A percentile compares a stretch with the other conserved stretches of the same genome.
phyloP scores from a whole-genome alignment of 805 yeast genomes.

The Wickerhamiella kurtzmanii region DNA sequence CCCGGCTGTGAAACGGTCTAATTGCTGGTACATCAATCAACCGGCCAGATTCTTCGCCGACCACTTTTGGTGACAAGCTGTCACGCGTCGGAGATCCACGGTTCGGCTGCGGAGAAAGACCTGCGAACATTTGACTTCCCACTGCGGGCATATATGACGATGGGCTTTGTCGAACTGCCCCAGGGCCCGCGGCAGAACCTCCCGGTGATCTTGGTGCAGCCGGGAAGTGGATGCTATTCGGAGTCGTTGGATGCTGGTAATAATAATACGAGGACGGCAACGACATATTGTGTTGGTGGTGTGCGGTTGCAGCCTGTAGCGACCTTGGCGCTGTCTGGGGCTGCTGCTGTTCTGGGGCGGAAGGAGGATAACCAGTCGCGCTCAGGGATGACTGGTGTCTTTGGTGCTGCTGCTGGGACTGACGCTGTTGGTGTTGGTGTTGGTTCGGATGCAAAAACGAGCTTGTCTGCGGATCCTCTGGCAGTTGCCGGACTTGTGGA shows the following conservation, averaged over 20 bases:
- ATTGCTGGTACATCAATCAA: slow-evolving; percentile 1
- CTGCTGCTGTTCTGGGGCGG: neutral
- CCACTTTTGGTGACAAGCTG: neutral
- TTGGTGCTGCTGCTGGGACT: neutral
- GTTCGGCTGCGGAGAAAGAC: too few relatives aligned
- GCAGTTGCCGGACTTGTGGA: neutral
- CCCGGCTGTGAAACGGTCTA: slow-evolving; percentile 11
- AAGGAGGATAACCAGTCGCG: neutral
- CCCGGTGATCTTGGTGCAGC: slow-evolving; percentile 10
- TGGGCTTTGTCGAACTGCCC: slow-evolving; percentile 5
- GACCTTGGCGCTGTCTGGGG: neutral
- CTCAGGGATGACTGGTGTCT: too few relatives aligned
- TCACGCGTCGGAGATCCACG: neutral
- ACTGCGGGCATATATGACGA: slow-evolving; percentile 4
- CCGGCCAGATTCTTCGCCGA: neutral
- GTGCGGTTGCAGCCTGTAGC: neutral
- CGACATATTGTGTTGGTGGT: slow-evolving; percentile 2
- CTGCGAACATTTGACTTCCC: slow-evolving; percentile 12
- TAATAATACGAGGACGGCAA: neutral
- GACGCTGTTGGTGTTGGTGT: slow-evolving; percentile 10
- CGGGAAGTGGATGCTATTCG: slow-evolving; percentile 18
- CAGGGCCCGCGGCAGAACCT: slow-evolving; percentile 1
- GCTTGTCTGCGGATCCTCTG: neutral
- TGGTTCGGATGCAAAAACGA: slow-evolving; percentile 4
- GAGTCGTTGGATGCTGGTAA: slow-evolving; percentile 15